These are phyloP conservation scores for Yarrowia keelungensis DNA, from an alignment of 805 yeast genomes.

Conservation along the genomic window DNA sequence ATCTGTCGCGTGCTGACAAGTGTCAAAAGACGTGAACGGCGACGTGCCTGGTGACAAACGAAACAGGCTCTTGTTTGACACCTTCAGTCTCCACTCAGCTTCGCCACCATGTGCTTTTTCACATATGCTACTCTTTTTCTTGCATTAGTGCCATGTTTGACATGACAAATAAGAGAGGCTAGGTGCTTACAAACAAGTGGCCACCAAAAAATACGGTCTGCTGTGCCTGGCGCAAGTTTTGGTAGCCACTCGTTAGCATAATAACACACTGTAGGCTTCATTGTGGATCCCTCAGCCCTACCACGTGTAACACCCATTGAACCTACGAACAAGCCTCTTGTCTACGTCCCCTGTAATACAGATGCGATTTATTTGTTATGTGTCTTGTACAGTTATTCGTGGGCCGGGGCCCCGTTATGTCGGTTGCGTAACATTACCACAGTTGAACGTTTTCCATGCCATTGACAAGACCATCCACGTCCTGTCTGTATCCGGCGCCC, in stretches of 20 bases:
- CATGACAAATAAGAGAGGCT: too few relatives aligned
- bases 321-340: too few relatives aligned
- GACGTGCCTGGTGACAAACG: too few relatives aligned
- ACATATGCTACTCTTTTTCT: background rate
- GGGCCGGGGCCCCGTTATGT: background rate
- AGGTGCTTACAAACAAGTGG: too few relatives aligned
- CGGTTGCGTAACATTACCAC: constrained; percentile 25
- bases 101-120: constrained; percentile 1
- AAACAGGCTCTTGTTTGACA: too few relatives aligned
- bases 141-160: background rate
- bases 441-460: constrained; percentile 37
- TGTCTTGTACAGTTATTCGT: constrained; percentile 31
- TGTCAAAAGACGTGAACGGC: too few relatives aligned
- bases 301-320: too few relatives aligned
- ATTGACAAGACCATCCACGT: constrained; percentile 31
- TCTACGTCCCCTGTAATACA: background rate
- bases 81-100: background rate
- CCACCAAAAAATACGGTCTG: too few relatives aligned
- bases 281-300: too few relatives aligned
- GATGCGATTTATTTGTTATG: constrained; percentile 33
- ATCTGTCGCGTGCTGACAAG: constrained; percentile 4
- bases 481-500: constrained; percentile 29
- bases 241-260: too few relatives aligned
- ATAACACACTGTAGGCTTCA: too few relatives aligned
- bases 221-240: too few relatives aligned